These are phyloP conservation scores for Spiromastix sp. DNA, from an alignment of 2,329 filamentous ascomycete genomes.

Conservation along the genomic window DNA sequence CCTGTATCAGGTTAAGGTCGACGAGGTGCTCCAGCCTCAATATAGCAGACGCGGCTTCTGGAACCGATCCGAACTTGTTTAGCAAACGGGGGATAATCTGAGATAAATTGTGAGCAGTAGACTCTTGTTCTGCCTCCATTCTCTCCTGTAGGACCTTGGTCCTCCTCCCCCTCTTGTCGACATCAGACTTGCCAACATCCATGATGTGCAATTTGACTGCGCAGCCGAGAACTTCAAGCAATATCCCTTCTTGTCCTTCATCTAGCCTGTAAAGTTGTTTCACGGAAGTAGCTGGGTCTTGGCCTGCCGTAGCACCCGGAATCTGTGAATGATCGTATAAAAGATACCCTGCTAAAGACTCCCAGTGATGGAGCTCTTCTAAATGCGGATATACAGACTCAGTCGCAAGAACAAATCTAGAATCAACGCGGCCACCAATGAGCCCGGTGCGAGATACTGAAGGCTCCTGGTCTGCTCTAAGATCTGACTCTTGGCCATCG, in stretches of 20 bases:
- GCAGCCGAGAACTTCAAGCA: conserved; percentile 78
- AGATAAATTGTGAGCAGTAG: conserved; percentile 64
- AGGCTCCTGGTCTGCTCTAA: conserved; percentile 16
- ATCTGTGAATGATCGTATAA: conserved; percentile 78
- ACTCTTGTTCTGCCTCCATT: conserved; percentile 58
- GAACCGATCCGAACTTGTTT: conserved; percentile 86
- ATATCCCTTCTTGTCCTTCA: conserved; percentile 67
- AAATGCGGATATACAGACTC: conserved; percentile 78
- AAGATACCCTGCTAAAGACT: conserved; percentile 77
- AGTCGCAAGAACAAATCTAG: conserved; percentile 74
- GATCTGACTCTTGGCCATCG: conserved; percentile 50
- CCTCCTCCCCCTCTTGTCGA: conserved; percentile 45
- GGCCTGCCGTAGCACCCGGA: conserved; percentile 41
- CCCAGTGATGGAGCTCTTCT: conserved; percentile 74
- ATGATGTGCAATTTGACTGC: conserved; percentile 66
- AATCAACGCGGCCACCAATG: conserved; percentile 59
- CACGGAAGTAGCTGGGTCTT: conserved; percentile 52
- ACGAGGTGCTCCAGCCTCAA: conserved; percentile 77
- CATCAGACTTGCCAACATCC: conserved; percentile 52
- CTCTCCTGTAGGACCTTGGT: conserved; percentile 53
- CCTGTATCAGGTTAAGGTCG: conserved; percentile 77
- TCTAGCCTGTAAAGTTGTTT: conserved; percentile 63
- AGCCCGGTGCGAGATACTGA: conserved; percentile 28
- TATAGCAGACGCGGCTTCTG: conserved; percentile 75
- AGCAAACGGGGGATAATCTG: conserved; percentile 72